Evolutionary conservation across 768 basidiomycete species (phyloP), one percentile per base, ranked within the genome.

Genomic region (Termitomyces sp.): DNA sequence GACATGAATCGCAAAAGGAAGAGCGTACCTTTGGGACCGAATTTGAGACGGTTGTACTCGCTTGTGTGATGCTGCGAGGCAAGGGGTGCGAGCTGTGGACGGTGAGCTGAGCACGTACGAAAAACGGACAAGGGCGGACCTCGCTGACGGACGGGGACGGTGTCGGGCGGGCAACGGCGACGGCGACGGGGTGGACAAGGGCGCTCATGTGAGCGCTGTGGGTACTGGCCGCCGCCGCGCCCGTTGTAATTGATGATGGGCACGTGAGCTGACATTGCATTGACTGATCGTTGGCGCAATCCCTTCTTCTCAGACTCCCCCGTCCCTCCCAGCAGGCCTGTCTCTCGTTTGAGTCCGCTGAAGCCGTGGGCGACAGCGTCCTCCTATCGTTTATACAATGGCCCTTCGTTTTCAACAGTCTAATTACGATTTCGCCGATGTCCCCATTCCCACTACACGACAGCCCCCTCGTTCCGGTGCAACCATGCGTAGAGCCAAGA

Each of bases 401-500:
- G 77, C 81, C 78, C 76, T 79, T 82, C 82, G 81, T 76, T 85
- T 84, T 66, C 81, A 65, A 57, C 64, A 80, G 72, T 70, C 76
- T 61, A 80, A 80, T 71, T 80, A 81, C 68, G 77, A 80, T 70
- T 74, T 78, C 64, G 76, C 81, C 65, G 86, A 90, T 74, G 82
- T 90, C 69, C 90, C 89, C 64, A 87, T 87, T 59, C 86, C 86
- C 35, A 90, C 88, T 11, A 76, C 81, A 54, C 79, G 85, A 56
- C 79, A 81, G 52, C 81, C 86, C 16, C 81, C 81, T 20, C 71
- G 78, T 16, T 74, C 81, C 35, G 84, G 82, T 49, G 74, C 84
- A 51, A 89, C 90, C 54, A 79, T 94, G 59, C 88, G 89, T 58
- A 84, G 96, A 57, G 92, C 92, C 71, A 99, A 98, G 81, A 99